Percentiles rank a stretch among this genome's conserved stretches.
Conservation (phyloP, 2,329 filamentous ascomycete genomes). For the Phaeosphaeriaceae sp. region DNA sequence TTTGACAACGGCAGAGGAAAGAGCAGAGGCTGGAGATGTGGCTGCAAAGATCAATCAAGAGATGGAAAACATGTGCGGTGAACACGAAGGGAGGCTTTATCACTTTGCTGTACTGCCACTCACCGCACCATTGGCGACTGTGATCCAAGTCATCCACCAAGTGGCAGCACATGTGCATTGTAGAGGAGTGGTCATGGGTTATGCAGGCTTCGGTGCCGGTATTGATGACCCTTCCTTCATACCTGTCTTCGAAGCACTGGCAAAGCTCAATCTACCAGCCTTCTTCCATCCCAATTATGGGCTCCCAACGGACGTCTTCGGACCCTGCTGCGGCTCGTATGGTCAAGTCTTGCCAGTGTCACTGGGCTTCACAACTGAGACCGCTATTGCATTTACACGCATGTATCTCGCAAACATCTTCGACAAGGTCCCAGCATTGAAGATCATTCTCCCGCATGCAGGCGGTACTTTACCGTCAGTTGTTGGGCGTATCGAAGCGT, state of each 20-base stretch:
- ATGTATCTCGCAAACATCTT: conserved; percentile 1
- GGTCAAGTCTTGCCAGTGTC: background rate
- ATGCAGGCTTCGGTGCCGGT: conserved; percentile 2
- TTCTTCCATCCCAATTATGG: conserved; percentile 1
- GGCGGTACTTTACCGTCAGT: background rate
- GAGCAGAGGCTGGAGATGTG: background rate
- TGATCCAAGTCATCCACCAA: background rate
- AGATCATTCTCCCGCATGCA: background rate
- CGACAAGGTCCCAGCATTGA: background rate
- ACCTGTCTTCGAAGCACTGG: background rate
- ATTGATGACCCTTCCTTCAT: background rate
- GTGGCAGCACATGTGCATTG: background rate
- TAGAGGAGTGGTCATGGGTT: conserved; percentile 1
- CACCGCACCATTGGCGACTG: background rate
- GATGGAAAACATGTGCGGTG: background rate
- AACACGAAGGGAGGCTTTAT: conserved; percentile 1
- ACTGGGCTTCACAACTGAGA: conserved; percentile 1
- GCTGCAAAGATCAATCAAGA: background rate
- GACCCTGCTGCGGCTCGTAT: background rate
- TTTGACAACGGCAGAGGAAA: background rate
- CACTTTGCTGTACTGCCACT: background rate
- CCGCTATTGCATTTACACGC: background rate
- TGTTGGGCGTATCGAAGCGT: conserved; percentile 1
- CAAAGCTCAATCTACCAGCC: background rate
- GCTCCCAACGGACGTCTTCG: background rate